These are phyloP conservation scores for Vitis cinerea DNA, from an alignment of 164 flowering plant genomes.

Conservation along the genomic window DNA sequence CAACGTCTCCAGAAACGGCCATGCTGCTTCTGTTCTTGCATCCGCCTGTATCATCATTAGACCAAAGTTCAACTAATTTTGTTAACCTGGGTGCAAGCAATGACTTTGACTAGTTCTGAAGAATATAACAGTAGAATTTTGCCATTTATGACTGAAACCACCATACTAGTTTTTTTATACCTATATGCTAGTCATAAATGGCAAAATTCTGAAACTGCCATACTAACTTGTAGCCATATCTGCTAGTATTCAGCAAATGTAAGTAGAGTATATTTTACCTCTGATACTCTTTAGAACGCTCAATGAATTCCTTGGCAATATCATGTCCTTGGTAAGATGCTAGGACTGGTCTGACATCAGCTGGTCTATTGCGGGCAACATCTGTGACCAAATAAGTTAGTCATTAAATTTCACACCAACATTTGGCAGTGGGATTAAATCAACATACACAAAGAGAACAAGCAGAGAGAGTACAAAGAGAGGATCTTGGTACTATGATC, in stretches of 20 bases:
- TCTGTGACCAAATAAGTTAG: slow-evolving; percentile 31
- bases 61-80: neutral
- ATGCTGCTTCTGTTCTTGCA: slow-evolving; percentile 69
- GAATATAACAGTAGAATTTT: no score
- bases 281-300: slow-evolving; percentile 77
- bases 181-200: no score
- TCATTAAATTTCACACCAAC: no score
- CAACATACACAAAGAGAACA: neutral
- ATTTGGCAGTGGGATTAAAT: neutral
- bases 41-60: slow-evolving; percentile 44
- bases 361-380: slow-evolving; percentile 76
- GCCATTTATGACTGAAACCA: no score
- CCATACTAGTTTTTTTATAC: no score
- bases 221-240: no score
- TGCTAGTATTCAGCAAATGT: neutral
- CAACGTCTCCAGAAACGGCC: slow-evolving; percentile 52
- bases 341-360: slow-evolving; percentile 83
- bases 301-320: slow-evolving; percentile 75
- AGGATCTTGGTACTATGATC: neutral
- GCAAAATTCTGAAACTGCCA: no score
- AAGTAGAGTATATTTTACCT: slow-evolving; percentile 37
- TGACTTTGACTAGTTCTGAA: no score
- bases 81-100: no score
- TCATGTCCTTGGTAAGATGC: slow-evolving; percentile 77
- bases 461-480: neutral